Base-by-base conservation (phyloP, 768 basidiomycete species). In the Lactarius hengduanensis region DNA sequence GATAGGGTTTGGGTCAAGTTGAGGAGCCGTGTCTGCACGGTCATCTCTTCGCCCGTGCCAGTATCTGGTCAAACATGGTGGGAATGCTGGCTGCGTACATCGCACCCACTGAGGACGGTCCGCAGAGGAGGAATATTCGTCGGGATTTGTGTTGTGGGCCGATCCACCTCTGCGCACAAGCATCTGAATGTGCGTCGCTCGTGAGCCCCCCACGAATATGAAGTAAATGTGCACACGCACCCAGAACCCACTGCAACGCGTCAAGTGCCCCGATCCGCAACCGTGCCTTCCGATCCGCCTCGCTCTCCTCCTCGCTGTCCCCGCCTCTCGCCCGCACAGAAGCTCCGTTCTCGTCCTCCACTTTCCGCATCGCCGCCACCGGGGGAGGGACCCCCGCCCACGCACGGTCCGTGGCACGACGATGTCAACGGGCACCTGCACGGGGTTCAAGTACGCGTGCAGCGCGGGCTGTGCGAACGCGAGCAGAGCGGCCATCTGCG, bases 241-340 rank as follows among this genome's bases (percentile, higher is more conserved):
- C 84, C 61, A 91, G 60, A 4, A 89, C 72, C 84, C 86, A 90
- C 66, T 79, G 79, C 13, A 90, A 69, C 8, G 84, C 84, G 15
- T 89, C 89, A 20, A 94, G 78, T 3, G 85, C 89, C 36, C 85
- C 84, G 15, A 90, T 82, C 22, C 92, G 80, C 59, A 94, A 69
- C 59, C 92, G 80, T 9, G 89, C 91, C 57, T 80, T 82, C 55
- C 89, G 77, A 71, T 94, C 92, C n/a, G 75, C 72, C 60, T 88
- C 87, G 54, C 76, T 83, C 76, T 94, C 92, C 61, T 90, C 89
- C 2, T 82, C 80, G 28, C 84, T 84, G 26, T 90, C 89, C 0
- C 75, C 71, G 1, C 75, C 71, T 69, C 82, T 85, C n/a, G 77
- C 71, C 20, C 83, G 76, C 6, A 73, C 55, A 2, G n/a, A 20